Evolutionary conservation across 73 alveolate genomes (phyloP), one percentile per base, ranked within the genome.

Genomic region (Breviolum minutum): DNA sequence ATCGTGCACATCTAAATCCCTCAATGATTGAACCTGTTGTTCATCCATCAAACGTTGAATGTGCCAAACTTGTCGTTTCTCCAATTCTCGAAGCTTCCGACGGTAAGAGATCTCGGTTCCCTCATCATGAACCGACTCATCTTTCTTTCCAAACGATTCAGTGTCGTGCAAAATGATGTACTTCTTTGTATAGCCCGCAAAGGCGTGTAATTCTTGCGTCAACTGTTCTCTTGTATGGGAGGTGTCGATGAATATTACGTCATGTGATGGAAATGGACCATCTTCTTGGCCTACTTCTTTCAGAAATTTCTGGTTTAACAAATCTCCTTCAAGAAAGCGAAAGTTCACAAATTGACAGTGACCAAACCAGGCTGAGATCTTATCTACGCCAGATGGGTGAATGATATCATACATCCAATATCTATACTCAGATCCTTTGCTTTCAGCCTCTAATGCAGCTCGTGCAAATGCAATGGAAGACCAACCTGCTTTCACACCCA

Each of bases 351-450:
- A 63, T 9, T 27, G 19, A n/a, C 86, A 77, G 86, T 30, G 2
- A 2, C 7, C 63, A 60, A 77, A 20, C 24, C 26, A 77, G 14
- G 86, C 63, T 30, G 22, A 27, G 17, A 30, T 27, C 63, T 30
- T 77, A 11, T 77, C 63, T 2, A 77, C 86, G 63, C 86, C 86
- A 77, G 86, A 63, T 9, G 86, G 63, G 10, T n/a, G 19, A 16
- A 77, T 27, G 86, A 77, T 77, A 63, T 77, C 86, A 77, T 77
- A 77, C 86, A 77, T 77, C 24, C 86, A 12, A 77, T 77, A 77
- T 22, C 86, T 20, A 71, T 71, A 71, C 32, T 5, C 54, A 40
- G 17, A 14, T 68, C 77, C 77, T 0, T 22, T 26, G 63, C 0
- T 63, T 12, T 9, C 63, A 14, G 86, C 19, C 22, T 77, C 86